Base-by-base conservation (phyloP, 768 basidiomycete genomes). In the Crassisporium funariophilum region DNA sequence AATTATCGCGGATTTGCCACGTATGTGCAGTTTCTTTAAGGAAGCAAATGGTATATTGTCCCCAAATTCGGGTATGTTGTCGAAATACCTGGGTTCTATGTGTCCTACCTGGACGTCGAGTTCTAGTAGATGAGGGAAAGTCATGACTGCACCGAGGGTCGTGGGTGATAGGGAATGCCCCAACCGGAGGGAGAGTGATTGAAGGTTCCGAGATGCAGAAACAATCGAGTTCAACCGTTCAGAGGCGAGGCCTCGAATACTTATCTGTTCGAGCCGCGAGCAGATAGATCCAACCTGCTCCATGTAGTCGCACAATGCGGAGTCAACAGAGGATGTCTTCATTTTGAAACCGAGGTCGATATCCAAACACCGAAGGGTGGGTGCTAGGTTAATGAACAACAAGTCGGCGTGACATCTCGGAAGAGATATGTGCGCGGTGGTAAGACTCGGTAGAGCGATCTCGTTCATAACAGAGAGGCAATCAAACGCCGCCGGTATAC, bases 51-150 rank as follows among this genome's bases (percentile, higher is more conserved):
- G 60, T 23, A 24, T 21, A n/a, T 20, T 20, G 27, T 47, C 27
- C n/a, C 41, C 11, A 19, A 38, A 20, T 39, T 41, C 57, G 42
- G 23, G 37, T 4, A 45, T 24, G 22, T 58, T 44, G 23, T 54
- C 27, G 20, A 70, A 35, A 7, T 55, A 52, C 22, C 68, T 58
- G 4, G 50, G 23, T 17, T 64, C 61, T 20, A 79, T 50, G 50
- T 68, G 67, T 8, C 67, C 62, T 2, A 70, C 74, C 44, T 81
- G 77, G 8, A 79, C 42, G 44, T 77, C 70, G 24, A 81, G 64
- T 33, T 74, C 62, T 16, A 44, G 46, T 45, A 80, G 68, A 22
- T 35, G 31, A 7, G 71, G 71, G 19, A 78, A 69, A 15, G 49
- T 47, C 15, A 67, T 64, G 31, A 78, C 55, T 3, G 70, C 63